These are phyloP conservation scores for Lolium rigidum DNA, from an alignment of 176 grass and related monocot genomes.

Conservation along the genomic window DNA sequence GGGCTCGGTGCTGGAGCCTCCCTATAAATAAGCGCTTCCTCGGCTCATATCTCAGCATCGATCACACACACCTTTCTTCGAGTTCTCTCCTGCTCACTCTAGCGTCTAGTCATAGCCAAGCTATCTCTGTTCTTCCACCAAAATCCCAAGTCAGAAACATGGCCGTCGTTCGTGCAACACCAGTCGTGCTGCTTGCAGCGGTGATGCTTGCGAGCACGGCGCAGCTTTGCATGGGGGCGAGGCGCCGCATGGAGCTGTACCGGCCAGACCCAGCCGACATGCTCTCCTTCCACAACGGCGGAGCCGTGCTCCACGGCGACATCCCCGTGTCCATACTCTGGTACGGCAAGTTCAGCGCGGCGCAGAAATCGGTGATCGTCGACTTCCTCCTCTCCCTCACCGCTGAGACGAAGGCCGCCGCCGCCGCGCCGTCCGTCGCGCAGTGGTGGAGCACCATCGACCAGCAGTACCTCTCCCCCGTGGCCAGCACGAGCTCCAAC, in stretches of 20 bases:
- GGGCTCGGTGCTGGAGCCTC: neutral
- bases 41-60: neutral
- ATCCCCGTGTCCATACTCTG: slow-evolving; percentile 66
- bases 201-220: slow-evolving; percentile 32
- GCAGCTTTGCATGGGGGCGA: slow-evolving; percentile 30
- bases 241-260: slow-evolving; percentile 63
- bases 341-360: slow-evolving; percentile 67
- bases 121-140: neutral
- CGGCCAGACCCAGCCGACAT: slow-evolving; percentile 40
- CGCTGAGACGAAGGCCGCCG: neutral
- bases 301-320: slow-evolving; percentile 60
- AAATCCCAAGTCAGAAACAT: neutral
- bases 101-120: neutral
- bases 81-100: neutral
- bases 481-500: neutral
- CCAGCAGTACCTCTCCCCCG: slow-evolving; percentile 67
- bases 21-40: slow-evolving; percentile 45
- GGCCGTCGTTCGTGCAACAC: neutral
- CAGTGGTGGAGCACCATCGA: slow-evolving; percentile 83
- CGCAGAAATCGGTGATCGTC: slow-evolving; percentile 68
- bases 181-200: neutral
- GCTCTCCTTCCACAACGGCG: slow-evolving; percentile 73
- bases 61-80: neutral
- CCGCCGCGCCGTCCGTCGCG: slow-evolving; percentile 55
- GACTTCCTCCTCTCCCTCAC: slow-evolving; percentile 83